Percentiles rank a stretch among this genome's conserved stretches.
phyloP scores from a whole-genome alignment of 192 early-diverging fungal genomes.

The Backusella australiensis region DNA sequence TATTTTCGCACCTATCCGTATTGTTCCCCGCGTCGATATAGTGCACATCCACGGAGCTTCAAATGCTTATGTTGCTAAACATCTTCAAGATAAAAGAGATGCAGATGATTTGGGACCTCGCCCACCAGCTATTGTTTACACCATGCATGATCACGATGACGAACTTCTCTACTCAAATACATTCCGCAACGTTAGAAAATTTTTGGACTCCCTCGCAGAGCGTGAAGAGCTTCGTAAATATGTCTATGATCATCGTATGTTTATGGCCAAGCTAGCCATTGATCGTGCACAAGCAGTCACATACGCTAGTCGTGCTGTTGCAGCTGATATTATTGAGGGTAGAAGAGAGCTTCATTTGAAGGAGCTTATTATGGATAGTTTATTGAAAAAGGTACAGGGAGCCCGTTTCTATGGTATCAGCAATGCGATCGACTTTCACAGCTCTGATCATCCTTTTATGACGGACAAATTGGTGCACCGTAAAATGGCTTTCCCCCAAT shows the following conservation, averaged over 20 bases:
- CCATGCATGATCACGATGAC: slow-evolving; percentile 55
- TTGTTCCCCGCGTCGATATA: slow-evolving; percentile 41
- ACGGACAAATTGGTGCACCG: slow-evolving; percentile 33
- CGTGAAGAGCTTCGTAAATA: slow-evolving; percentile 36
- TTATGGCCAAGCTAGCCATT: slow-evolving; percentile 47
- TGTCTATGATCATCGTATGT: slow-evolving; percentile 47
- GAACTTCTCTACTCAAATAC: slow-evolving; percentile 53
- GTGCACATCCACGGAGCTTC: slow-evolving; percentile 56
- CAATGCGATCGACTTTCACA: slow-evolving; percentile 48
- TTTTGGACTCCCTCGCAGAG: slow-evolving; percentile 39
- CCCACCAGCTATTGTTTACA: slow-evolving; percentile 55
- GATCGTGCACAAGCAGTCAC: slow-evolving; percentile 49
- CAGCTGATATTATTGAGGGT: slow-evolving; percentile 53
- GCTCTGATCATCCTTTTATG: slow-evolving; percentile 40
- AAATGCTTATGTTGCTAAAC: slow-evolving; percentile 50
- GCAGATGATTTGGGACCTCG: slow-evolving; percentile 34
- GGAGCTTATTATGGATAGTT: slow-evolving; percentile 51
- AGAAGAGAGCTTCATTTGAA: slow-evolving; percentile 49
- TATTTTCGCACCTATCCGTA: slow-evolving; percentile 39
- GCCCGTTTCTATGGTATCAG: slow-evolving; percentile 51
- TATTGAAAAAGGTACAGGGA: slow-evolving; percentile 45
- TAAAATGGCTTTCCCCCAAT: slow-evolving; percentile 42
- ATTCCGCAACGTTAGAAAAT: slow-evolving; percentile 45
- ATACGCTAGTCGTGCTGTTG: slow-evolving; percentile 47
- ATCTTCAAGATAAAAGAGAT: slow-evolving; percentile 34